phyloP scores from a whole-genome alignment of 2,329 filamentous ascomycete genomes.

The Emmonsia crescens region DNA sequence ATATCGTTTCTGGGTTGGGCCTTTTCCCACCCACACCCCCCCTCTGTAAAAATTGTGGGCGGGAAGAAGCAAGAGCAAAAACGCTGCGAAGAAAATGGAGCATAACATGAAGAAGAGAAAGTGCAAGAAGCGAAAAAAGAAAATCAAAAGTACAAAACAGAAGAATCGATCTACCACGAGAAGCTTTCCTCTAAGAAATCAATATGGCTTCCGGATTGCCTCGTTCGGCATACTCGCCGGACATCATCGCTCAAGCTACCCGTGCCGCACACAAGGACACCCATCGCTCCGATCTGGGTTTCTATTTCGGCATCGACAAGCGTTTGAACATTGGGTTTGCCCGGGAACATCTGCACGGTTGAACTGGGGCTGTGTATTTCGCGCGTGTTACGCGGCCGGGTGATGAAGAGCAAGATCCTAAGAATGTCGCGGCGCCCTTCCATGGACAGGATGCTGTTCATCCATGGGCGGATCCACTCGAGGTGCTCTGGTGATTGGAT shows the following conservation, averaged over 20 bases:
- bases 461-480: conserved; percentile 88
- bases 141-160: neutral
- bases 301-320: conserved; percentile 73
- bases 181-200: conserved; percentile 74
- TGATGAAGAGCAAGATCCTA: conserved; percentile 81
- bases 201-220: conserved; percentile 51
- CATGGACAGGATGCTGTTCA: conserved; percentile 65
- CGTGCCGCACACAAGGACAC: conserved; percentile 69
- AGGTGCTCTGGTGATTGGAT: conserved; percentile 80
- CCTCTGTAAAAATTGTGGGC: no score
- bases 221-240: conserved; percentile 53
- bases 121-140: neutral
- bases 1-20: neutral
- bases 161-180: conserved; percentile 28
- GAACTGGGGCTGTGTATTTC: conserved; percentile 66
- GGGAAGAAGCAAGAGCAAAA: neutral
- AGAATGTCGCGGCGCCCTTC: conserved; percentile 72
- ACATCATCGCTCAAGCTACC: conserved; percentile 68
- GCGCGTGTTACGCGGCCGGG: conserved; percentile 70
- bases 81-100: neutral
- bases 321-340: conserved; percentile 69
- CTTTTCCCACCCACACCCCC: no score
- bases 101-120: neutral
- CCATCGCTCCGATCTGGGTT: conserved; percentile 78
- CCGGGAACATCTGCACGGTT: conserved; percentile 85